A percentile compares a stretch with the other conserved stretches of the same genome.
Evolutionary conservation across 306 rosid species (phyloP).

Genomic region (Acmispon strigosus): DNA sequence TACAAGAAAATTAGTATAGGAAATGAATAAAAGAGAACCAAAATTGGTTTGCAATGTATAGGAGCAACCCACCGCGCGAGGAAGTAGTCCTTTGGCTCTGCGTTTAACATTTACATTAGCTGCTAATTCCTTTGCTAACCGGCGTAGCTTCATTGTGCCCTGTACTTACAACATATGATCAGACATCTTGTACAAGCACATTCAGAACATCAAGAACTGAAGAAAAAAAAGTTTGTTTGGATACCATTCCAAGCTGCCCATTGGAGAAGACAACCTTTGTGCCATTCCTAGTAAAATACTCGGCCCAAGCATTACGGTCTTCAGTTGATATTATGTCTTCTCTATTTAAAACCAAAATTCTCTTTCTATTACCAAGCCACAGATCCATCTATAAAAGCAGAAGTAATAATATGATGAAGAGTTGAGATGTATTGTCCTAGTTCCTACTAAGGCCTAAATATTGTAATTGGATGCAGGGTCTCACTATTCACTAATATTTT

Average conservation of each 20-base stretch:
- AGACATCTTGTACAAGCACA: conserved; percentile 15
- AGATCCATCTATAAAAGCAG: conserved; percentile 63
- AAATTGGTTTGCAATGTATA: conserved; percentile 18
- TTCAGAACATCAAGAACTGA: conserved; percentile 14
- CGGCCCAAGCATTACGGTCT: conserved; percentile 95
- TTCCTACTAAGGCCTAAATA: background rate
- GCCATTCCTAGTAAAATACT: conserved; percentile 64
- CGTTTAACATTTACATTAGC: conserved; percentile 87
- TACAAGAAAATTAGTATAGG: background rate
- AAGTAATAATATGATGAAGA: conserved; percentile 14
- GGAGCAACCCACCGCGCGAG: conserved; percentile 63
- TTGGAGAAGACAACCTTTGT: conserved; percentile 74
- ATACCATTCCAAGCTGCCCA: conserved; percentile 93
- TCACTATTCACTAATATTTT: background rate
- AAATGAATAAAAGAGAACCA: background rate
- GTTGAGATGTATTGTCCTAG: background rate
- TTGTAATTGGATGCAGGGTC: too few relatives aligned
- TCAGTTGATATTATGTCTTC: conserved; percentile 90
- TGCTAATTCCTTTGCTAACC: conserved; percentile 77
- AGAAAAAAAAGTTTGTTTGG: background rate
- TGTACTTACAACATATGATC: conserved; percentile 29
- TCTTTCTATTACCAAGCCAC: conserved; percentile 85
- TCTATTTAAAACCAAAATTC: conserved; percentile 87
- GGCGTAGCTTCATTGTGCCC: conserved; percentile 82
- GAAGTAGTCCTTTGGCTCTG: conserved; percentile 89